Evolutionary conservation across 495 filamentous ascomycete species (phyloP).

Genomic region (Physcia stellaris): DNA sequence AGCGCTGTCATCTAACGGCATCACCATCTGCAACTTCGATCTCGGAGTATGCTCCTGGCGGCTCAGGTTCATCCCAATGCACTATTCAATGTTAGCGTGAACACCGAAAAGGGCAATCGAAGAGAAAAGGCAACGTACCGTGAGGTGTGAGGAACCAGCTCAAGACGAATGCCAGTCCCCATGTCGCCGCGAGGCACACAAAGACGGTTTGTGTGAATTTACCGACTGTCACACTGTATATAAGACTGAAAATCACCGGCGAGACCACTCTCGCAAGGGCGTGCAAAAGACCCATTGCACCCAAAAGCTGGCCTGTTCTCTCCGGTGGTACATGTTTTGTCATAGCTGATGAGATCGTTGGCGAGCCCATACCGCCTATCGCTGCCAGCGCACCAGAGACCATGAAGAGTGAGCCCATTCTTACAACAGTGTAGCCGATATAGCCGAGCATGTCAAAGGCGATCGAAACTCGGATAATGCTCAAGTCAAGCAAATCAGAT

Average conservation of each 20-base stretch:
- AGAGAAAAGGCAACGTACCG: conserved; percentile 34
- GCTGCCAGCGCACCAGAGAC: conserved; percentile 56
- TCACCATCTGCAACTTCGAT: no score
- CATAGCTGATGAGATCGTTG: conserved; percentile 65
- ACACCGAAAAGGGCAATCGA: no score
- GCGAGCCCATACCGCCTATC: conserved; percentile 70
- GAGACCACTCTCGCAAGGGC: conserved; percentile 64
- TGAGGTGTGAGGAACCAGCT: conserved; percentile 59
- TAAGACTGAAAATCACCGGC: conserved; percentile 68
- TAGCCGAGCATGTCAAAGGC: conserved; percentile 68
- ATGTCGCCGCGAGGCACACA: conserved; percentile 52
- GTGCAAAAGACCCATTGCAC: conserved; percentile 76
- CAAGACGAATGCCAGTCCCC: conserved; percentile 48
- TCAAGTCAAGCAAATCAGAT: conserved; percentile 65
- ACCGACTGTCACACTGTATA: conserved; percentile 71
- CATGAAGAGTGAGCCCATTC: conserved; percentile 41
- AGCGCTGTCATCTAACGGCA: no score
- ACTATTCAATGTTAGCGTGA: no score
- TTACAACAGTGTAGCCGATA: conserved; percentile 53
- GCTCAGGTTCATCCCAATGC: no score
- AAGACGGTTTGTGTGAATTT: conserved; percentile 73
- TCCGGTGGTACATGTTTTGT: conserved; percentile 85
- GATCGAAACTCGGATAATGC: conserved; percentile 61
- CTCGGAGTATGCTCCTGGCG: no score
- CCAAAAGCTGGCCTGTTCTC: conserved; percentile 69